phyloP scores from a whole-genome alignment of 202 grass and related monocot genomes.

The Thinopyrum obtusiflorum region DNA sequence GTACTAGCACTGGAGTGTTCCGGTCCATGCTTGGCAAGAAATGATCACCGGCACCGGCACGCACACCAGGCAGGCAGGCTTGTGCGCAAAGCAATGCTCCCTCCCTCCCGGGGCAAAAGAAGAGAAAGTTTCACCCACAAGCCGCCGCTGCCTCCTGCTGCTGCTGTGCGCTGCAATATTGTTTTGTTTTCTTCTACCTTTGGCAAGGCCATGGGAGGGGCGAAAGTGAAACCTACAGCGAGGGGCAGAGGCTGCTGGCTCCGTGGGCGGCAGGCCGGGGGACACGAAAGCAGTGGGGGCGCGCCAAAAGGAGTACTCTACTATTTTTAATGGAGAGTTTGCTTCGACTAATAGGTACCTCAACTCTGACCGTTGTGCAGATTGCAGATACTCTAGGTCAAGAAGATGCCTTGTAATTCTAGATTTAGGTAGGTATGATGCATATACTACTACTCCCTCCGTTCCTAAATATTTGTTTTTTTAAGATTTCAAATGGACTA shows the following conservation, averaged over 20 bases:
- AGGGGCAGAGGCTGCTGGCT: neutral
- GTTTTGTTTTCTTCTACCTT: conserved; percentile 13
- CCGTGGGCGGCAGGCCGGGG: conserved; percentile 5
- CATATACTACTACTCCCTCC: neutral
- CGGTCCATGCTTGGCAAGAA: conserved; percentile 32
- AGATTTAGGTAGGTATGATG: conserved; percentile 11
- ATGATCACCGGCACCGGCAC: conserved; percentile 35
- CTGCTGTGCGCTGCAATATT: neutral
- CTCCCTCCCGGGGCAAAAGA: neutral
- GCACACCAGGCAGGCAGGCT: neutral
- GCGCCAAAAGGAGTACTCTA: neutral
- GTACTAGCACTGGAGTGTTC: neutral
- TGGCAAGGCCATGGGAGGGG: no score
- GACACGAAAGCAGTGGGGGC: conserved; percentile 44
- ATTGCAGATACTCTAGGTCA: conserved; percentile 19
- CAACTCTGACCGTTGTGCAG: neutral
- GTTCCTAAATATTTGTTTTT: no score
- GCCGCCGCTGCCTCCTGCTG: neutral
- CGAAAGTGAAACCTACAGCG: neutral
- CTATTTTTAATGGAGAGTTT: neutral
- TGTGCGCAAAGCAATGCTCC: conserved; percentile 36
- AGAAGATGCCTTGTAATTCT: neutral
- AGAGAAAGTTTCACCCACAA: neutral
- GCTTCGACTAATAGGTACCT: no score
- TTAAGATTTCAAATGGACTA: no score